phyloP scores from a whole-genome alignment of 495 filamentous ascomycete genomes.

The Pseudoneurospora amorphoporcata region DNA sequence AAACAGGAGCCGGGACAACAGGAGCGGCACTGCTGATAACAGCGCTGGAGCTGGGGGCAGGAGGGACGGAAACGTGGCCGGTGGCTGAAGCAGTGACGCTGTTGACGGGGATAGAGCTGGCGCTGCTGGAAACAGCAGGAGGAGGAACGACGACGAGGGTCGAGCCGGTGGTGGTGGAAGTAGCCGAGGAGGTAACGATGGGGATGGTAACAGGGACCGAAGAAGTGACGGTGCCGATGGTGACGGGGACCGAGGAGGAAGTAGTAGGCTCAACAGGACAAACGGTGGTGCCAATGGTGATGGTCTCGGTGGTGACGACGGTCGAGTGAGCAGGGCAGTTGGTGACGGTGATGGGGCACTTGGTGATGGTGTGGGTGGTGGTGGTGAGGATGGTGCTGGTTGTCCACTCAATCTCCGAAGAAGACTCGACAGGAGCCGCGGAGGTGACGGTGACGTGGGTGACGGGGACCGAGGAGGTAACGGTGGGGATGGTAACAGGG shows the following conservation, averaged over 20 bases:
- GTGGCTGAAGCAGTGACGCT: background rate
- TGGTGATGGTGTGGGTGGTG: constrained; percentile 45
- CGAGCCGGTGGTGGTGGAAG: background rate
- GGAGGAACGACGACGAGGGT: background rate
- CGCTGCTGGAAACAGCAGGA: background rate
- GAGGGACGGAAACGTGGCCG: background rate
- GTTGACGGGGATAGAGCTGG: background rate
- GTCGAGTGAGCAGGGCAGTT: constrained; percentile 45
- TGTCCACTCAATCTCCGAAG: constrained; percentile 23
- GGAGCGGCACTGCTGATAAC: background rate
- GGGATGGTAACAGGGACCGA: background rate
- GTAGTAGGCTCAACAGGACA: constrained; percentile 36
- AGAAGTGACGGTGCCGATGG: background rate
- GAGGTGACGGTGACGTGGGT: constrained; percentile 2
- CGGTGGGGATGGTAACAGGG: background rate
- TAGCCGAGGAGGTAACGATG: background rate
- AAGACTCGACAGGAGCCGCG: background rate
- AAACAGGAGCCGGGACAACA: background rate
- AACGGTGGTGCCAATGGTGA: constrained; percentile 48
- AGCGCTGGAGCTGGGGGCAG: background rate
- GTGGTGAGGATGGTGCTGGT: constrained; percentile 51
- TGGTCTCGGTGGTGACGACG: constrained; percentile 41
- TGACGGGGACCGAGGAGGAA: background rate
- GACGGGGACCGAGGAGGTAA: background rate
- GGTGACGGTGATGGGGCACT: constrained; percentile 44